Base-by-base conservation (phyloP, 1,284 basidiomycete genomes). In the Phaffia rhodozyma region DNA sequence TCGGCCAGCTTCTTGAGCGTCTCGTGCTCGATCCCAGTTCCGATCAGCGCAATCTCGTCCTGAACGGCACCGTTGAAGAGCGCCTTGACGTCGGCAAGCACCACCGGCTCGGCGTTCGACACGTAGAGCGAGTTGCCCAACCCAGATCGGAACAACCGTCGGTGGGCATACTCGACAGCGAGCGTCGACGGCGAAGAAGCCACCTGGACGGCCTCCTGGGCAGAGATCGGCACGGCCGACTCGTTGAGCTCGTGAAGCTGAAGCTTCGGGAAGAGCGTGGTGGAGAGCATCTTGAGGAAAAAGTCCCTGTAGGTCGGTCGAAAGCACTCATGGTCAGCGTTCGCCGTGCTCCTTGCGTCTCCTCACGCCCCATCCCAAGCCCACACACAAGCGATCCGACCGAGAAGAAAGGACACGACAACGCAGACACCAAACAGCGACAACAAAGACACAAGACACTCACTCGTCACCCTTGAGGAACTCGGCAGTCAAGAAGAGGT, bases 391-490 rank as follows among this genome's bases (percentile, higher is more conserved):
- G n/a, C n/a, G n/a, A n/a, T n/a, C n/a, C n/a, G n/a, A n/a, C n/a
- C n/a, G n/a, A n/a, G 34, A 7, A 32, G 30, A 51, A 23, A 29
- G 20, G 3, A 9, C 55, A 25, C 5, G 27, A 43, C 13, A 6
- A 48, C 29, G 23, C 0, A 27, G 30, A 32, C 2, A 27, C 5
- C 11, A 3, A 50, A 51, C 23, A 60, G 51, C 27, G 53, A n/a
- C 21, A 27, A 55, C 1, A 38, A 23, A 25, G 47, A 50, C 27
- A 51, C 34, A 25, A 56, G 34, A n/a, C 20, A 88, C 90, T 79
- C 77, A 97, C 93, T 97, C 94, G 76, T 98, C 91, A 61, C 91
- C 93, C 67, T 86, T 85, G 70, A 97, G 78, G 79, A 97, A 98
- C 75, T 97, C 92, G 67, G 94, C 91, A 55, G 89, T 94, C 71